Evolutionary conservation across 2,329 filamentous ascomycete species (phyloP), one percentile per base, ranked within the genome.

Genomic region (Aspergillus thermomutatus): DNA sequence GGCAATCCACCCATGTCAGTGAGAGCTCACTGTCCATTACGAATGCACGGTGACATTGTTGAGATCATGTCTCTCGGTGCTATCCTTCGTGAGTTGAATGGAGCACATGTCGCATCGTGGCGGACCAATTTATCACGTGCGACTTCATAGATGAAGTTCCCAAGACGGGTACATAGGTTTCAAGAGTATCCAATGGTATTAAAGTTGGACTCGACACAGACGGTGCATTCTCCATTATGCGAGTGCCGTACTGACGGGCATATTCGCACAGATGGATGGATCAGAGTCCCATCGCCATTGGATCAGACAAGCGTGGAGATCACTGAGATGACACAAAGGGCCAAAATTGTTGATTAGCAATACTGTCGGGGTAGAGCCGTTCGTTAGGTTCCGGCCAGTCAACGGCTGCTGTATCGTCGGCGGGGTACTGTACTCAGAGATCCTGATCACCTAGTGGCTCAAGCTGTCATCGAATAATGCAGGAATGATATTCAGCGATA

Each of bases 321-420:
- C 40, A 41, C 40, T 52, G 50, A 6, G 52, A 34, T 54, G 50
- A 56, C 43, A 55, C 40, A 31, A 26, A 47, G 55, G 31, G 34
- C 46, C 25, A 31, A 47, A 37, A 7, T 37, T 1, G 31, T 17
- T 37, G 31, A 37, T n/a, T 37, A 37, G 14, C 31, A 37, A 37
- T 37, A 17, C 14, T 51, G 53, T 46, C 41, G 55, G 48, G 48
- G n/a, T 23, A 21, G 48, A 14, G 19, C 23, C 14, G 48, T 17
- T n/a, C 23, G 25, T 26, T 51, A 27, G 48, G 50, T 53, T 53
- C 52, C n/a, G 54, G 55, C 53, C 50, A 60, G 54, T 57, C 54
- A 51, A 58, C 9, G 14, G 25, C 27, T 23, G 25, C 50, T 26
- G 41, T 57, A 50, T 52, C 31, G 3, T 37, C 31, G 2, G 31